Base-by-base conservation (phyloP, 257 asterid genomes). In the Nicotiana tabacum region DNA sequence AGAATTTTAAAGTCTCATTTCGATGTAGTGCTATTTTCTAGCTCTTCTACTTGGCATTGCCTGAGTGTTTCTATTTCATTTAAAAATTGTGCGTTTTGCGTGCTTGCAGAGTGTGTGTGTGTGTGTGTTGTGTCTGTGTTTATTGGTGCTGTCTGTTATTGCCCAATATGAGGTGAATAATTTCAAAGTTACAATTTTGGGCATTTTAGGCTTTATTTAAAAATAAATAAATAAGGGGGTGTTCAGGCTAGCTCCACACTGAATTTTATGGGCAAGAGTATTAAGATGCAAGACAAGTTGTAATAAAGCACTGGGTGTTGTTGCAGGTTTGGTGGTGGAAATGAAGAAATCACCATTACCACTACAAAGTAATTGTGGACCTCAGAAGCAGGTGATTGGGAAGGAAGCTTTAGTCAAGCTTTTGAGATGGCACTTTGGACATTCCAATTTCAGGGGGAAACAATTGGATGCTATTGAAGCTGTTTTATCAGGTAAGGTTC, bases 361-460 rank as follows among this genome's bases (percentile, higher is more conserved):
- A 12, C 65, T 94, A 87, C 90, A 85, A 90, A 91, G 82, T 85
- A 79, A 91, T 66, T 30, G 89, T 66, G 95, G 92, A 84, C 62
- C 86, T 78, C 93, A 79, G 84, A 91, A 95, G 90, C 83, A 85
- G 62, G 84, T 77, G 81, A 58, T 86, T 78, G 89, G 90, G 82
- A 94, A 94, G 92, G 99, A 94, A 85, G 90, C 94, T 83, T 90
- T 94, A 85, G 95, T 91, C 81, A 94, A 96, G 89, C 94, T 96
- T 86, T 87, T 96, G 86, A 90, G 98, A 83, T 96, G 99, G 98
- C 97, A 96, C 90, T 96, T 96, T 67, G 98, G 98, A 65, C 89
- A 96, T 88, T 90, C 99, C 10, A 92, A 92, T 77, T 96, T 94
- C 85, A 88, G 96, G 8, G 99, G 99, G 84, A 94, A 89, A 82